phyloP scores from a whole-genome alignment of 2,329 filamentous ascomycete genomes.

The Grosmannia penicillata region DNA sequence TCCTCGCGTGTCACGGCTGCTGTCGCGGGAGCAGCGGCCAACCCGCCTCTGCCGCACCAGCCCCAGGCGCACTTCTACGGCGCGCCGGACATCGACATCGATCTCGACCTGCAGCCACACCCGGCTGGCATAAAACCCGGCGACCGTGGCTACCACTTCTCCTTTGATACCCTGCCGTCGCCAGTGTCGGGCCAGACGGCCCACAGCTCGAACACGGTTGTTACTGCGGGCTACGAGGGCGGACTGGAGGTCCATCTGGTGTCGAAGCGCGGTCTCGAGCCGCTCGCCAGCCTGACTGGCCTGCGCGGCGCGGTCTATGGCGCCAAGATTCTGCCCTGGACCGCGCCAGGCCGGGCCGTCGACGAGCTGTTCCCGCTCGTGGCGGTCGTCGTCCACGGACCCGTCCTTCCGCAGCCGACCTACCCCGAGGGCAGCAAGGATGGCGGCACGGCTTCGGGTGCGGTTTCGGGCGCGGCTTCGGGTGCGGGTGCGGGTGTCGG shows the following conservation, averaged over 20 bases:
- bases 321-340: slow-evolving; percentile 71
- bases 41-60: slow-evolving; percentile 59
- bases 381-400: slow-evolving; percentile 68
- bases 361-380: slow-evolving; percentile 54
- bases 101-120: slow-evolving; percentile 36
- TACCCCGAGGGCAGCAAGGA: neutral
- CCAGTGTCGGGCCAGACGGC: slow-evolving; percentile 17
- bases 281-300: slow-evolving; percentile 56
- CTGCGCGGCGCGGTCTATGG: slow-evolving; percentile 66
- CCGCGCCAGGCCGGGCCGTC: slow-evolving; percentile 31
- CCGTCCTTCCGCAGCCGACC: slow-evolving; percentile 33
- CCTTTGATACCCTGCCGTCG: slow-evolving; percentile 58
- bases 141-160: slow-evolving; percentile 62
- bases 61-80: slow-evolving; percentile 66
- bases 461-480: slow-evolving; percentile 10
- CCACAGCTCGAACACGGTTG: slow-evolving; percentile 42
- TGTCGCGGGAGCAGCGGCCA: slow-evolving; percentile 10
- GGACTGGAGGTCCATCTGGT: slow-evolving; percentile 63
- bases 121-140: slow-evolving; percentile 42
- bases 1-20: slow-evolving; percentile 24
- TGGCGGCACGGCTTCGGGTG: slow-evolving; percentile 10
- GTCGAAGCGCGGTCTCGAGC: slow-evolving; percentile 55
- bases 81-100: slow-evolving; percentile 59
- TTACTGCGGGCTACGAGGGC: slow-evolving; percentile 68
- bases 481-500: neutral